These are phyloP conservation scores for Pyricularia pennisetigena DNA, from an alignment of 2,329 filamentous ascomycete genomes.

Conservation along the genomic window DNA sequence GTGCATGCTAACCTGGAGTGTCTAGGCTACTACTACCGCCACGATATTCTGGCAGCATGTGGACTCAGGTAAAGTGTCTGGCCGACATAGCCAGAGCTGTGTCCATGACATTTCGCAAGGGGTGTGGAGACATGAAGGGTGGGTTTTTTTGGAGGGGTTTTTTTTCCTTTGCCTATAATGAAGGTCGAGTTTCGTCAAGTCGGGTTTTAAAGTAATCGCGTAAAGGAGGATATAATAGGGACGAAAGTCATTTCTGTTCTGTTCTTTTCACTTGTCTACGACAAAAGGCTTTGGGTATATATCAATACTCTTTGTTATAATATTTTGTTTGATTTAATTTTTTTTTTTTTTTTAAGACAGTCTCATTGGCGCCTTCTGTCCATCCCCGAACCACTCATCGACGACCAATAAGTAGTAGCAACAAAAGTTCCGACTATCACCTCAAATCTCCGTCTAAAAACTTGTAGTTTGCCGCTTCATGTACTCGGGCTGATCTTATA, in stretches of 20 bases:
- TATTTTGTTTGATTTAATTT: not conserved
- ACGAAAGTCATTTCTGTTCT: not conserved
- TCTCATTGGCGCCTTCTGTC: not conserved
- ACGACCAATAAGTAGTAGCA: not conserved
- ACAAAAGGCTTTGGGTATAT: not conserved
- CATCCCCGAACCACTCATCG: not conserved
- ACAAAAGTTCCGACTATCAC: not conserved
- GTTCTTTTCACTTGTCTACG: not conserved
- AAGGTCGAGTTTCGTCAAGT: not conserved
- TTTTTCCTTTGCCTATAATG: not conserved
- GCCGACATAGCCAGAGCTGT: not conserved
- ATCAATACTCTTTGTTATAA: not conserved
- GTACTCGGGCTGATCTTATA: not conserved
- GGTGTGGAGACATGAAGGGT: not conserved
- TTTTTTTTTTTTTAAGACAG: too few relatives aligned
- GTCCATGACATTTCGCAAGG: not conserved
- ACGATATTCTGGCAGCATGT: conserved; percentile 54
- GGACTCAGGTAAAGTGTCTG: conserved; percentile 16
- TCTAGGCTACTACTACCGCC: conserved; percentile 55
- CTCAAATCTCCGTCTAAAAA: not conserved
- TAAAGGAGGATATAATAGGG: not conserved
- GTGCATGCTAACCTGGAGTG: not conserved
- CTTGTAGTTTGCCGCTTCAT: not conserved
- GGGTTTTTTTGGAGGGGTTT: too few relatives aligned
- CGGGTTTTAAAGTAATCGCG: not conserved